Evolutionary conservation across 2,329 filamentous ascomycete genomes (phyloP).

Genomic region (Paecilomyces formosus): DNA sequence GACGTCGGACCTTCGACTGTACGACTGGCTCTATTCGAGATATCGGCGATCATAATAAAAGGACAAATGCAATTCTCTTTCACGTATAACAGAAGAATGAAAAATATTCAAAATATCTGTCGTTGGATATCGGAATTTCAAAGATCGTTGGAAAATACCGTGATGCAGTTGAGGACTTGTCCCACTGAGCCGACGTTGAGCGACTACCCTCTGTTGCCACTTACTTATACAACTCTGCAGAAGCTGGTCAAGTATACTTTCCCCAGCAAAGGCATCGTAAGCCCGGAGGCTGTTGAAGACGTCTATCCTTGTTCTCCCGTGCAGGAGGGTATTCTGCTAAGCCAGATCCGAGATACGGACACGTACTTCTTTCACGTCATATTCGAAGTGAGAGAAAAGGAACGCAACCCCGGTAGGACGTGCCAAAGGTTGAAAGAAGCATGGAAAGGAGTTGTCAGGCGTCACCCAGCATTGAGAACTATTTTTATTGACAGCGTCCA

Average conservation of each 20-base stretch:
- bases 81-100: slow-evolving; percentile 42
- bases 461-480: slow-evolving; percentile 27
- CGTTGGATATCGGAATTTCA: slow-evolving; percentile 37
- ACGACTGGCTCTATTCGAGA: slow-evolving; percentile 44
- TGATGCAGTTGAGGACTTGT: slow-evolving; percentile 17
- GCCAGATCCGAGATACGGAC: slow-evolving; percentile 26
- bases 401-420: slow-evolving; percentile 14
- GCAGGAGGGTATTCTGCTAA: slow-evolving; percentile 31
- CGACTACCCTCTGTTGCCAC: slow-evolving; percentile 38
- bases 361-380: slow-evolving; percentile 30
- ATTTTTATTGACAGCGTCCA: slow-evolving; percentile 27
- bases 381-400: slow-evolving; percentile 22
- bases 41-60: slow-evolving; percentile 42
- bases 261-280: slow-evolving; percentile 24
- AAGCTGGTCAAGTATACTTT: slow-evolving; percentile 27
- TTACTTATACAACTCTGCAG: slow-evolving; percentile 33
- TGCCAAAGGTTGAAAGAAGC: slow-evolving; percentile 19
- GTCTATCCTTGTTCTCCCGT: slow-evolving; percentile 30
- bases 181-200: slow-evolving; percentile 28
- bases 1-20: slow-evolving; percentile 38
- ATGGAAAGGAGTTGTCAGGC: slow-evolving; percentile 24
- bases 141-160: slow-evolving; percentile 24
- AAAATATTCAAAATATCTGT: slow-evolving; percentile 34
- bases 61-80: slow-evolving; percentile 42
- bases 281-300: slow-evolving; percentile 22